These are phyloP conservation scores for Lactifluus rugatus DNA, from an alignment of 768 basidiomycete genomes.

Conservation along the genomic window DNA sequence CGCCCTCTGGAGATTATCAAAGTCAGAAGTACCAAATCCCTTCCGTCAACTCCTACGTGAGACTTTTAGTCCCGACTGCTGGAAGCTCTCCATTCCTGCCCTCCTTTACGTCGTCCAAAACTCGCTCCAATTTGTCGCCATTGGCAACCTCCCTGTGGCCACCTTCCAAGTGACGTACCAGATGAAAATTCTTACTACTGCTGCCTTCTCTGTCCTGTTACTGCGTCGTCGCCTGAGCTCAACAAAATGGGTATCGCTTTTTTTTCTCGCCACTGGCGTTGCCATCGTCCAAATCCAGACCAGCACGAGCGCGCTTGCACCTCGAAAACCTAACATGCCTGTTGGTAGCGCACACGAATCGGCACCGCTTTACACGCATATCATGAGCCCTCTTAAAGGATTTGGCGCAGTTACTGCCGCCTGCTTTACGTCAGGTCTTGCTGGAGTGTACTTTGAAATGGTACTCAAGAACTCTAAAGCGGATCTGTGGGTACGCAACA, in stretches of 20 bases:
- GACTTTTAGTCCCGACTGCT: constrained; percentile 86
- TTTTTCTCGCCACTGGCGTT: constrained; percentile 86
- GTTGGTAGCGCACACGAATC: constrained; percentile 66
- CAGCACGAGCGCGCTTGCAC: constrained; percentile 28
- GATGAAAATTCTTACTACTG: constrained; percentile 98
- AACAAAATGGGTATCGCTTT: constrained; percentile 78
- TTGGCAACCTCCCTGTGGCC: constrained; percentile 89
- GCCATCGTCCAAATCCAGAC: constrained; percentile 93
- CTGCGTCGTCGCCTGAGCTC: constrained; percentile 63
- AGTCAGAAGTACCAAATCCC: constrained; percentile 31
- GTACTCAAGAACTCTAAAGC: constrained; percentile 75
- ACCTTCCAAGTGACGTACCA: constrained; percentile 98
- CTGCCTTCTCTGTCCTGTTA: constrained; percentile 80
- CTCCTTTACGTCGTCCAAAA: constrained; percentile 95
- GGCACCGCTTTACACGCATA: constrained; percentile 47
- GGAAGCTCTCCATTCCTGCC: constrained; percentile 96
- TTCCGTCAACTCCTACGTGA: constrained; percentile 49
- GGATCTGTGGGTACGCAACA: constrained; percentile 86
- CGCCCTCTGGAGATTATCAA: constrained; percentile 40
- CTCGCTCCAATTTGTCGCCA: constrained; percentile 93
- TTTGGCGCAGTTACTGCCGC: constrained; percentile 77
- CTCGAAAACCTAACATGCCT: constrained; percentile 27
- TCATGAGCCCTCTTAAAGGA: constrained; percentile 76
- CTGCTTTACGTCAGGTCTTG: constrained; percentile 83
- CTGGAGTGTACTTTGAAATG: constrained; percentile 93